Evolutionary conservation across 306 rosid species (phyloP).

Genomic region (Crotalaria pallida): DNA sequence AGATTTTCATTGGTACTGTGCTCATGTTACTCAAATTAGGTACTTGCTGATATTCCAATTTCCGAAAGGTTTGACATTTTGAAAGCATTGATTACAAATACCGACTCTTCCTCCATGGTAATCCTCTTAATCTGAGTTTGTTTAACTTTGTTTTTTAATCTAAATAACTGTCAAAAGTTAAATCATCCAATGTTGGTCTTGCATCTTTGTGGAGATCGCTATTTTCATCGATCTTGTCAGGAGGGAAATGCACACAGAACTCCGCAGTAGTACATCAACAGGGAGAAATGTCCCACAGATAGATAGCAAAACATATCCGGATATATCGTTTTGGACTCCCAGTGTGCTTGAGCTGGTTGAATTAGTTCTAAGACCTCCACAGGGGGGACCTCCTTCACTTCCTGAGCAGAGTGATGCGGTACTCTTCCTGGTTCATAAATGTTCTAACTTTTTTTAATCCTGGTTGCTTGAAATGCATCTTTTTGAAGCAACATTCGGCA

Average conservation of each 20-base stretch:
- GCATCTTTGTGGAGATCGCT: conserved; percentile 50
- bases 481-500: background rate
- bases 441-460: background rate
- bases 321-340: conserved; percentile 51
- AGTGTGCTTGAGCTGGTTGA: conserved; percentile 64
- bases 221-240: conserved; percentile 68
- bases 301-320: conserved; percentile 10
- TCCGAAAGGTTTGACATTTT: conserved; percentile 69
- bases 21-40: conserved; percentile 41
- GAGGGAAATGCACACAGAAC: conserved; percentile 60
- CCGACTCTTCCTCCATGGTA: conserved; percentile 87
- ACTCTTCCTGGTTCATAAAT: conserved; percentile 21
- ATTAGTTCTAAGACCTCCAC: conserved; percentile 61
- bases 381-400: conserved; percentile 88
- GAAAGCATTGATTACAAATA: conserved; percentile 57
- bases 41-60: conserved; percentile 63
- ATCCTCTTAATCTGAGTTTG: conserved; percentile 16
- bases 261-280: conserved; percentile 25
- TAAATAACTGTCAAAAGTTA: background rate
- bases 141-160: background rate
- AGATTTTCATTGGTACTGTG: background rate
- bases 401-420: conserved; percentile 86
- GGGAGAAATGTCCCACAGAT: conserved; percentile 21
- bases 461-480: conserved; percentile 11
- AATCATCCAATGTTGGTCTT: conserved; percentile 24